A percentile compares a stretch with the other conserved stretches of the same genome.
phyloP scores from a whole-genome alignment of 371 early-diverging fungal species.

The Circinella minor region DNA sequence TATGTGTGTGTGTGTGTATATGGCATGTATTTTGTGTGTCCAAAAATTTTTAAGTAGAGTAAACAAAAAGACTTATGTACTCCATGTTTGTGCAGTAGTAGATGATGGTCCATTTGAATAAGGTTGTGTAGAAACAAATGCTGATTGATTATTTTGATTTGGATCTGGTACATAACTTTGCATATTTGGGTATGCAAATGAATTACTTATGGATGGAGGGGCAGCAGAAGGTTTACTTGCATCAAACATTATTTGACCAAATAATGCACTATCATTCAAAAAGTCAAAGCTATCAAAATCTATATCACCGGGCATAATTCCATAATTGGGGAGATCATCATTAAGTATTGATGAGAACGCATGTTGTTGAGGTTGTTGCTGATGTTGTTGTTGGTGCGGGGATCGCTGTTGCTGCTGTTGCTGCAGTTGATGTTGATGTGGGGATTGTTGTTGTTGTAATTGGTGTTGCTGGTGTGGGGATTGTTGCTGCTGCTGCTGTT shows the following conservation, averaged over 20 bases:
- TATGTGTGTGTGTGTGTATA: too few species aligned
- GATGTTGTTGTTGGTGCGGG: neutral
- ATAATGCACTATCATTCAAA: neutral
- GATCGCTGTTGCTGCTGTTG: neutral
- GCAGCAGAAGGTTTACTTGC: slow-evolving; percentile 15
- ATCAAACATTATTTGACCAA: slow-evolving; percentile 54
- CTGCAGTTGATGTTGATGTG: neutral
- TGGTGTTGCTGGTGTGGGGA: neutral
- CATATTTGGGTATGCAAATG: slow-evolving; percentile 5
- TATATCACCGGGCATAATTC: neutral
- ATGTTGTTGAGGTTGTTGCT: neutral
- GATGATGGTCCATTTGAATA: neutral
- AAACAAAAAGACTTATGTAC: slow-evolving; percentile 1
- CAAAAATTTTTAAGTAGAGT: neutral
- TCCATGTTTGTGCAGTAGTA: slow-evolving; percentile 3
- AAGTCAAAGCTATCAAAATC: slow-evolving; percentile 8
- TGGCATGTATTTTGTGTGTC: too few species aligned
- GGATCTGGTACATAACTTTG: slow-evolving; percentile 5
- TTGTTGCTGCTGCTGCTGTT: neutral
- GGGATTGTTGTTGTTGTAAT: slow-evolving; percentile 4
- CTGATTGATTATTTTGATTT: neutral
- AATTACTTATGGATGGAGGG: slow-evolving; percentile 1
- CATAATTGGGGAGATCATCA: slow-evolving; percentile 4
- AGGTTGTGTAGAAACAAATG: slow-evolving; percentile 1
- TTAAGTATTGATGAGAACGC: neutral